A percentile compares a stretch with the other conserved stretches of the same genome.
phyloP scores from a whole-genome alignment of 768 basidiomycete species.

The Collybia mongolica region DNA sequence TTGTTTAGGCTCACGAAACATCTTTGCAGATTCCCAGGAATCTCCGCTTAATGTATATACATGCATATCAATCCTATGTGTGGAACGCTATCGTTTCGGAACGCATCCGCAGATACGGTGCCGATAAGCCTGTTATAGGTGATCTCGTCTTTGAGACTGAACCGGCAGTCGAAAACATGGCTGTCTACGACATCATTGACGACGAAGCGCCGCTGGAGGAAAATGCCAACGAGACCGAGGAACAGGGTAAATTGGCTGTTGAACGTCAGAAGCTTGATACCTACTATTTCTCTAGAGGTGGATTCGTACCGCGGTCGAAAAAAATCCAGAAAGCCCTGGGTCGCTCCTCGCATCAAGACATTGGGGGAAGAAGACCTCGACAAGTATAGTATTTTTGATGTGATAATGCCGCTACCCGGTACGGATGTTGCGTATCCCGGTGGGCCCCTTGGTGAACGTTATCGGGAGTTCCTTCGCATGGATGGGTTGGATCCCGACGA shows the following conservation, averaged over 20 bases:
- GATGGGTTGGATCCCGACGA: constrained; percentile 93
- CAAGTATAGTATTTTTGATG: constrained; percentile 88
- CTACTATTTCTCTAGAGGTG: constrained; percentile 16
- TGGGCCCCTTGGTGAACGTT: constrained; percentile 82
- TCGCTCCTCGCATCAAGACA: constrained; percentile 70
- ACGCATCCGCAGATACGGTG: constrained; percentile 77
- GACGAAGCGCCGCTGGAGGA: constrained; percentile 29
- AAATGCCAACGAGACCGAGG: constrained; percentile 29
- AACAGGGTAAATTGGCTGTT: constrained; percentile 12
- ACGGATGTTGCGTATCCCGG: constrained; percentile 93
- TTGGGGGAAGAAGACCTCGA: constrained; percentile 75
- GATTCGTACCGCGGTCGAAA: constrained; percentile 24
- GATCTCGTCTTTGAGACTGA: constrained; percentile 81
- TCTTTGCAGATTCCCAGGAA: constrained; percentile 84
- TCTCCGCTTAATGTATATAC: constrained; percentile 94
- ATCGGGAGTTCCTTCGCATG: constrained; percentile 72
- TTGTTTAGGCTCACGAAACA: not conserved
- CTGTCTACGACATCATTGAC: constrained; percentile 20
- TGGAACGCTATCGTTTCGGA: constrained; percentile 99
- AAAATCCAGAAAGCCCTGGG: constrained; percentile 53
- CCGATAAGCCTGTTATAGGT: constrained; percentile 73
- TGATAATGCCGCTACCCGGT: constrained; percentile 97
- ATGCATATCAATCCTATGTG: constrained; percentile 97
- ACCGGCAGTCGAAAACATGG: constrained; percentile 29
- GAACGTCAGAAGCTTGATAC: not conserved